phyloP scores from a whole-genome alignment of 2,329 filamentous ascomycete species.

The Corinectria fuckeliana region DNA sequence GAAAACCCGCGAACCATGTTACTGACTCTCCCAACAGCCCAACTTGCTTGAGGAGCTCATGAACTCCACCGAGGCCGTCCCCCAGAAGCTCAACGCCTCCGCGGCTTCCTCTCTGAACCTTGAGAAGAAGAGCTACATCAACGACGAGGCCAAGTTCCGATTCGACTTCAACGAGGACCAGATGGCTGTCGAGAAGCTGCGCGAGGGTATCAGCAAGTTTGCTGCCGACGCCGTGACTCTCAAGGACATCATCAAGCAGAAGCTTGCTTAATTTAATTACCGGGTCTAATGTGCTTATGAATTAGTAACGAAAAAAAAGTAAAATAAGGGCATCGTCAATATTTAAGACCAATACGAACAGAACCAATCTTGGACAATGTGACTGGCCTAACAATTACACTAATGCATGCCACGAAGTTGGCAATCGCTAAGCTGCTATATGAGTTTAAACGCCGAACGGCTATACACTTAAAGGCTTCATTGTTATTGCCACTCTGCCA shows the following conservation, averaged over 20 bases:
- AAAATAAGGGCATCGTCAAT: background rate
- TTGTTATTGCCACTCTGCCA: too few species aligned
- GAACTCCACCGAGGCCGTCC: slow-evolving; percentile 81
- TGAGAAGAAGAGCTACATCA: slow-evolving; percentile 89
- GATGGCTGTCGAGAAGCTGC: slow-evolving; percentile 99
- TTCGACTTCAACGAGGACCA: slow-evolving; percentile 99
- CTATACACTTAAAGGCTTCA: too few species aligned
- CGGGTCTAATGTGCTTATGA: slow-evolving; percentile 10
- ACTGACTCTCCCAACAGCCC: slow-evolving; percentile 60
- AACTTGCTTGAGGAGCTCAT: slow-evolving; percentile 92
- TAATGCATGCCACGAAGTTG: too few species aligned
- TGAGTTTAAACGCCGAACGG: too few species aligned
- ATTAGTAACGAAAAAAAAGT: slow-evolving; percentile 4
- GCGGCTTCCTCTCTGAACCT: slow-evolving; percentile 73
- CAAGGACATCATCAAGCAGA: slow-evolving; percentile 89
- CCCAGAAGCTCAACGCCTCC: slow-evolving; percentile 87
- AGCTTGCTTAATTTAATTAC: slow-evolving; percentile 64
- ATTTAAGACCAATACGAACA: background rate
- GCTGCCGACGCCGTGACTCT: slow-evolving; percentile 93
- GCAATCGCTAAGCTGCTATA: too few species aligned
- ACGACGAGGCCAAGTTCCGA: slow-evolving; percentile 88
- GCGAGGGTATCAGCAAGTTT: slow-evolving; percentile 99
- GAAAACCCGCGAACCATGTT: background rate
- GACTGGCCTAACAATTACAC: too few species aligned
- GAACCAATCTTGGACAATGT: too few species aligned